Evolutionary conservation across 2,329 filamentous ascomycete species (phyloP).

Genomic region (Epichloe baconii): DNA sequence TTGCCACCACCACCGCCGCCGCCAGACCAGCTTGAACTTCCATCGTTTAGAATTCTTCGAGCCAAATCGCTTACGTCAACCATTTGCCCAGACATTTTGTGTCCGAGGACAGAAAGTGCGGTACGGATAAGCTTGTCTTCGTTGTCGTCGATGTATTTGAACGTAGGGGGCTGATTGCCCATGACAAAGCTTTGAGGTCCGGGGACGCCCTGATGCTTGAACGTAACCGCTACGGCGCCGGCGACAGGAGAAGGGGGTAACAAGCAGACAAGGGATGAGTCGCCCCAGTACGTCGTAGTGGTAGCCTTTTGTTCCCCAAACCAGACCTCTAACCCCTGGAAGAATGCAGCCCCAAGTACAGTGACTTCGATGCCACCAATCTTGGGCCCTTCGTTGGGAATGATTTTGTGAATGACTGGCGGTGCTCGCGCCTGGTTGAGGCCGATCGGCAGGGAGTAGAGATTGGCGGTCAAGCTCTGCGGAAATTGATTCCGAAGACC

Average conservation of each 20-base stretch:
- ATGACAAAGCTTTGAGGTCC: conserved; percentile 23
- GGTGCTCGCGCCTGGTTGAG: conserved; percentile 33
- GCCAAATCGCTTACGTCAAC: conserved; percentile 50
- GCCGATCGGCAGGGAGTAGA: conserved; percentile 38
- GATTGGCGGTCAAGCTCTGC: conserved; percentile 32
- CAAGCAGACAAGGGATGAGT: conserved; percentile 66
- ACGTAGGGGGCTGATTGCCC: conserved; percentile 36
- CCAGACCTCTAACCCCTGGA: conserved; percentile 64
- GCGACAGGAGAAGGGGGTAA: conserved; percentile 56
- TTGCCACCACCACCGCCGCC: conserved; percentile 9
- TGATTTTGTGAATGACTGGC: conserved; percentile 66
- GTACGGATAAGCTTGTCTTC: conserved; percentile 56
- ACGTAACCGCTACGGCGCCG: conserved; percentile 58
- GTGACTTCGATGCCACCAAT: conserved; percentile 80
- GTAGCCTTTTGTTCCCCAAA: conserved; percentile 57
- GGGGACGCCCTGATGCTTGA: conserved; percentile 40
- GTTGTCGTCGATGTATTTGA: conserved; percentile 64
- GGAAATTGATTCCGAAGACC: conserved; percentile 30
- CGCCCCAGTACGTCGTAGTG: conserved; percentile 69
- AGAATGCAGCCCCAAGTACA: conserved; percentile 68
- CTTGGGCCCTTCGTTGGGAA: conserved; percentile 70
- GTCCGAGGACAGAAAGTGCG: conserved; percentile 49
- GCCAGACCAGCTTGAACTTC: conserved; percentile 34
- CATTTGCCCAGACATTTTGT: conserved; percentile 51
- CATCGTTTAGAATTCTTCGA: conserved; percentile 41